Percentiles rank a stretch among this genome's conserved stretches.
Evolutionary conservation across 176 grass and related monocot genomes (phyloP).

Genomic region (Hsuehochloa calcarea): DNA sequence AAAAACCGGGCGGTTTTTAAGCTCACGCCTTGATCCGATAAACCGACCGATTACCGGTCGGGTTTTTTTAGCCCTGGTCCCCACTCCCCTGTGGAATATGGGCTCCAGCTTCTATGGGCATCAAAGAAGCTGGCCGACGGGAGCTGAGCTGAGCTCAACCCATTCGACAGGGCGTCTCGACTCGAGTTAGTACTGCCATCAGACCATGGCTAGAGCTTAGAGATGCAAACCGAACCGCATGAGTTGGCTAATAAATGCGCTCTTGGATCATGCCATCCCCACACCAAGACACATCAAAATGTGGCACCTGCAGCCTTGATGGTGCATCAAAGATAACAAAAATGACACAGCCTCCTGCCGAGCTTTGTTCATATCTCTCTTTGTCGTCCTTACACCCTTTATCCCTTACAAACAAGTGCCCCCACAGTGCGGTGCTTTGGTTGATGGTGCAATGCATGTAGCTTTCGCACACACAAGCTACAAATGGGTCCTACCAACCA

Average conservation of each 20-base stretch:
- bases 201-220: conserved; percentile 8
- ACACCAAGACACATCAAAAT: neutral
- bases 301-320: conserved; percentile 20
- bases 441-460: conserved; percentile 35
- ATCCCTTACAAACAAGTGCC: conserved; percentile 19
- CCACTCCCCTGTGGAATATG: too few species aligned
- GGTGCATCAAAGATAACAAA: conserved; percentile 8
- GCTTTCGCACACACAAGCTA: neutral
- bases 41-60: too few species aligned
- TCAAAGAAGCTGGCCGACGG: too few species aligned
- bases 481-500: conserved; percentile 17
- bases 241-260: neutral
- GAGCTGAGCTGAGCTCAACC: too few species aligned
- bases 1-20: too few species aligned
- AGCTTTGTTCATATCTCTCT: neutral
- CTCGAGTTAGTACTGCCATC: neutral
- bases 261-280: conserved; percentile 1
- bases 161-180: too few species aligned
- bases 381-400: neutral
- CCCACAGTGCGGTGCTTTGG: conserved; percentile 24
- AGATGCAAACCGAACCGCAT: conserved; percentile 18
- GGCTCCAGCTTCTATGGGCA: too few species aligned
- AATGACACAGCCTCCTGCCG: conserved; percentile 9
- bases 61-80: too few species aligned
- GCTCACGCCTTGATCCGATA: too few species aligned